Conservation (phyloP, 129 eudicot genomes). For the Calendula officinalis region DNA sequence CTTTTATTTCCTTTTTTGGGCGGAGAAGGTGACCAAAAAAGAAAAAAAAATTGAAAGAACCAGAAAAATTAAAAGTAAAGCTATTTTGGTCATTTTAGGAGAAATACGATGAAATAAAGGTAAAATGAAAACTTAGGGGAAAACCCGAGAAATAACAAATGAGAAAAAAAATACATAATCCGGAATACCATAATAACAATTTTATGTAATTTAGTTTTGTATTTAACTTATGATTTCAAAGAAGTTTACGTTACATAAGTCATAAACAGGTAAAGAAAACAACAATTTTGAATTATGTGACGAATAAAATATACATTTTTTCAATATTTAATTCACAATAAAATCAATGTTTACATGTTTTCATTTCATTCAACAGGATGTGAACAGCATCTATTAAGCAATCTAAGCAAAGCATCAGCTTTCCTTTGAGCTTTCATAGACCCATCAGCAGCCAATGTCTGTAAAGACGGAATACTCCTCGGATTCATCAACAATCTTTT, state of each 20-base stretch:
- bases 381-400: conserved; percentile 79
- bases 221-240: conserved; percentile 8
- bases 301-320: conserved; percentile 39
- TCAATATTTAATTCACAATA: conserved; percentile 6
- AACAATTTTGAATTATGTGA: conserved; percentile 30
- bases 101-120: too few relatives aligned
- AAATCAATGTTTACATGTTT: conserved; percentile 10
- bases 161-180: too few relatives aligned
- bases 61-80: too few relatives aligned
- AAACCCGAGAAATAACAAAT: too few relatives aligned
- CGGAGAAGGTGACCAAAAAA: too few relatives aligned
- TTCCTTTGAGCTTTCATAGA: conserved; percentile 73
- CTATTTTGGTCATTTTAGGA: too few relatives aligned
- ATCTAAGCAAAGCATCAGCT: conserved; percentile 79
- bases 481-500: conserved; percentile 65
- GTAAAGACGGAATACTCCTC: conserved; percentile 67
- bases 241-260: conserved; percentile 14
- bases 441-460: conserved; percentile 69
- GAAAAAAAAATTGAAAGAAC: too few relatives aligned
- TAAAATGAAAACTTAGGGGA: too few relatives aligned
- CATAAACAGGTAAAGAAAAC: conserved; percentile 26
- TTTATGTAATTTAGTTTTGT: too few relatives aligned
- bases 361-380: conserved; percentile 48
- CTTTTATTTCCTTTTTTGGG: too few relatives aligned
- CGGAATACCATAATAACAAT: too few relatives aligned